These are phyloP conservation scores for Marasmius oreades DNA, from an alignment of 1,284 basidiomycete genomes.

Conservation along the genomic window DNA sequence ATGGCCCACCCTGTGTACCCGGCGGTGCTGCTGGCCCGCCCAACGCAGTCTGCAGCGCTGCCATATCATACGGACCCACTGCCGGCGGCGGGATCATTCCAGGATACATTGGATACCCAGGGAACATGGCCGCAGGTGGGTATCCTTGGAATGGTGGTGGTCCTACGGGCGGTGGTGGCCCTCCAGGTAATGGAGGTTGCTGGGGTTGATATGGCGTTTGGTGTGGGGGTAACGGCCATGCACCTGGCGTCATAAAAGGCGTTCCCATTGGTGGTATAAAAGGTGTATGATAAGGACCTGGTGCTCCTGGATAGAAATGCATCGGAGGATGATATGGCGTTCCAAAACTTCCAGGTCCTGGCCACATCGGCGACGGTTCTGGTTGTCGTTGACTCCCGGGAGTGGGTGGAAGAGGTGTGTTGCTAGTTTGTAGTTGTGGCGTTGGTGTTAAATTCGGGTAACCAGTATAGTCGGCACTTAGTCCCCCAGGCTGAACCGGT, in stretches of 20 bases:
- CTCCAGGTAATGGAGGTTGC: not conserved
- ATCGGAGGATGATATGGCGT: not conserved
- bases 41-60: not conserved
- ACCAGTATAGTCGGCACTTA: constrained; percentile 10
- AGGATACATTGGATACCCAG: not conserved
- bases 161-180: not conserved
- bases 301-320: not conserved
- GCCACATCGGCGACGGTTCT: not conserved
- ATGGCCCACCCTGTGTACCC: not conserved
- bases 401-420: not conserved
- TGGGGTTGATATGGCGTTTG: not conserved
- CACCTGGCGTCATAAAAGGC: not conserved
- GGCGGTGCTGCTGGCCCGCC: not conserved
- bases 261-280: not conserved
- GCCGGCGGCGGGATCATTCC: not conserved
- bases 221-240: not conserved
- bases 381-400: not conserved
- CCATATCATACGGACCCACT: constrained; percentile 2
- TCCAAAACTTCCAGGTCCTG: not conserved
- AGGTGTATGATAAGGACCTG: not conserved
- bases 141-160: not conserved
- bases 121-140: not conserved
- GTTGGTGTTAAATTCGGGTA: constrained; percentile 4
- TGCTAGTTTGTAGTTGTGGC: not conserved
- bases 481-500: not conserved